Conservation (phyloP, 2,329 filamentous ascomycete species). For the Fulvia fulva region DNA sequence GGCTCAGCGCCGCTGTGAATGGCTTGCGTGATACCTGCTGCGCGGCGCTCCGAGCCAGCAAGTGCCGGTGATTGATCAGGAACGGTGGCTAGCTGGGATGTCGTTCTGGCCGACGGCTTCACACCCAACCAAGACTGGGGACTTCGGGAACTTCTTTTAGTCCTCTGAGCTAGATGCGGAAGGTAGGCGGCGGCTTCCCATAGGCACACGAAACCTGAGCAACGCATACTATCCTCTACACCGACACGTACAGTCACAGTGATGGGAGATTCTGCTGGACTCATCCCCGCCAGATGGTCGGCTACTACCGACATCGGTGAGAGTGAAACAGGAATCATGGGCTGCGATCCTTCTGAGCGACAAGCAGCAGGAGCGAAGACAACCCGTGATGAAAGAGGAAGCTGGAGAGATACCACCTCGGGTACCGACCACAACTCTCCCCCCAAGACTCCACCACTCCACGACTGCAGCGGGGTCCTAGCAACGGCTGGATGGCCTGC, state of each 20-base stretch:
- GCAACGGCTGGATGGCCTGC: not conserved
- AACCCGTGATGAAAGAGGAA: not conserved
- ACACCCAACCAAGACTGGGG: not conserved
- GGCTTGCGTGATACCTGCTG: not conserved
- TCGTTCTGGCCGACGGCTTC: not conserved
- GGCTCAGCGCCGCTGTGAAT: not conserved
- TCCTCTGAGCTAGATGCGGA: not conserved
- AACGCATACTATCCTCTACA: not conserved
- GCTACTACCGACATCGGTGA: not conserved
- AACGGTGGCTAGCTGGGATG: constrained; percentile 2
- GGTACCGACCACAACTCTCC: not conserved
- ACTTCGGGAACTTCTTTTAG: not conserved
- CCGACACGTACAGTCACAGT: not conserved
- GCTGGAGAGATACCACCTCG: not conserved
- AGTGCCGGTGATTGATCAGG: constrained; percentile 3
- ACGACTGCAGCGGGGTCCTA: no score
- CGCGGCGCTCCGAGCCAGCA: not conserved
- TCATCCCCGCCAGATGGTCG: not conserved
- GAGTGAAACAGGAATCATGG: not conserved
- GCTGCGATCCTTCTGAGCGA: not conserved
- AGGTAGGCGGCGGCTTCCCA: not conserved
- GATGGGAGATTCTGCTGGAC: not conserved
- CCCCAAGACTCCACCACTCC: not conserved
- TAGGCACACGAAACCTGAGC: not conserved
- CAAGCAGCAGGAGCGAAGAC: not conserved